A percentile compares a stretch with the other conserved stretches of the same genome.
phyloP scores from a whole-genome alignment of 2,329 filamentous ascomycete genomes.

The Metarhizium humberi region DNA sequence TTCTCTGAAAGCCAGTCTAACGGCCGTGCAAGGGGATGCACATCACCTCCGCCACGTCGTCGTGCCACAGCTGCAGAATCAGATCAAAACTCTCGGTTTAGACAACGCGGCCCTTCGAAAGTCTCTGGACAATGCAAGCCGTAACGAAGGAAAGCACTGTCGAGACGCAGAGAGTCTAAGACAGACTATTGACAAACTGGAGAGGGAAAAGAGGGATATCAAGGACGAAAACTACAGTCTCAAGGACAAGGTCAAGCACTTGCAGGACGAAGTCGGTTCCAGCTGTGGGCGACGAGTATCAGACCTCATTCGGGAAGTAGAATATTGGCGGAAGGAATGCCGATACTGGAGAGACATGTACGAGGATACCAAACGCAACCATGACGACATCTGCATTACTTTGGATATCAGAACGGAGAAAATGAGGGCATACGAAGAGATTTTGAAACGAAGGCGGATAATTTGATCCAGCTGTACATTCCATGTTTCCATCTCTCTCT shows the following conservation, averaged over 20 bases:
- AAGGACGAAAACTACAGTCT: slow-evolving; percentile 24
- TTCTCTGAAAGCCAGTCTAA: slow-evolving; percentile 25
- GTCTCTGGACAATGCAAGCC: slow-evolving; percentile 23
- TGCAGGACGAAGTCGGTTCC: slow-evolving; percentile 23
- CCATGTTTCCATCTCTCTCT: not conserved
- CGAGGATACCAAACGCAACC: slow-evolving; percentile 15
- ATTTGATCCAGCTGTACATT: slow-evolving; percentile 9
- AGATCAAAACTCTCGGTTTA: slow-evolving; percentile 24
- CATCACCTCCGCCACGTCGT: slow-evolving; percentile 22
- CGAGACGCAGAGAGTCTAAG: slow-evolving; percentile 21
- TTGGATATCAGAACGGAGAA: slow-evolving; percentile 22
- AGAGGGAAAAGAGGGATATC: slow-evolving; percentile 26
- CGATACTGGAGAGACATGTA: slow-evolving; percentile 22
- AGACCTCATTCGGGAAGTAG: slow-evolving; percentile 22
- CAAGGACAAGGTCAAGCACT: slow-evolving; percentile 21
- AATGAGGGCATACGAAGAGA: slow-evolving; percentile 24
- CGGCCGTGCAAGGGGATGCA: slow-evolving; percentile 24
- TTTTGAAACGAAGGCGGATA: slow-evolving; percentile 20
- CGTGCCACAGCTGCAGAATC: slow-evolving; percentile 27
- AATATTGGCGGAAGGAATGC: slow-evolving; percentile 24
- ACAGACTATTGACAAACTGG: slow-evolving; percentile 22
- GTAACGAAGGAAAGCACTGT: slow-evolving; percentile 19
- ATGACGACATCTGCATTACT: slow-evolving; percentile 19
- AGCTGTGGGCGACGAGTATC: slow-evolving; percentile 21
- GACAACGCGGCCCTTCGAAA: slow-evolving; percentile 31